Percentiles rank a stretch among this genome's conserved stretches.
These are phyloP conservation scores for Phytophthora macrochlamydospora DNA, from an alignment of 352 stramenopile species.

Conservation along the genomic window DNA sequence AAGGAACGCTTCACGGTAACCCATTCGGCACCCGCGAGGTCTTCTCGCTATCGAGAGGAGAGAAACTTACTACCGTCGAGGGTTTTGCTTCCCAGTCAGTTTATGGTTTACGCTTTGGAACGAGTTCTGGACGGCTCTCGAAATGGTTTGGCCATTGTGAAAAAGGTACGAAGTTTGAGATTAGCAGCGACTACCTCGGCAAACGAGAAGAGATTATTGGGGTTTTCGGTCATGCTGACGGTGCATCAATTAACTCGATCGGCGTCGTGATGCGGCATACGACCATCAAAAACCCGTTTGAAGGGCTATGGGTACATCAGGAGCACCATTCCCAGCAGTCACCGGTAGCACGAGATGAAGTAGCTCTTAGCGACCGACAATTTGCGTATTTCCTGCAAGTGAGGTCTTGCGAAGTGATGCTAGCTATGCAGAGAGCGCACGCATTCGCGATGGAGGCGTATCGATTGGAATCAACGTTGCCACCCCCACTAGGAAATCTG, in stretches of 20 bases:
- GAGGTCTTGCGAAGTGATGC: constrained; percentile 68
- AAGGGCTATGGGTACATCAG: constrained; percentile 73
- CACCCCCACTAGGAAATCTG: constrained; percentile 32
- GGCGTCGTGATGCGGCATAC: constrained; percentile 69
- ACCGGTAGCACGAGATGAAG: constrained; percentile 23
- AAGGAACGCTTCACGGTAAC: constrained; percentile 67
- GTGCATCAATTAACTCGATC: constrained; percentile 66
- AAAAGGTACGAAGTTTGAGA: constrained; percentile 69
- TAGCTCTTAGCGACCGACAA: constrained; percentile 62
- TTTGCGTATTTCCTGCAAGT: constrained; percentile 86
- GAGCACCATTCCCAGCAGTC: constrained; percentile 18
- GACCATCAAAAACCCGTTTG: constrained; percentile 77
- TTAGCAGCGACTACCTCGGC: constrained; percentile 52
- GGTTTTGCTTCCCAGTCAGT: constrained; percentile 78
- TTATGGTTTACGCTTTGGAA: constrained; percentile 69
- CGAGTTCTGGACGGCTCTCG: constrained; percentile 55
- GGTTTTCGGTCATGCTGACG: constrained; percentile 67
- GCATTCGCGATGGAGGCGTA: constrained; percentile 56
- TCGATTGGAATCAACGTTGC: constrained; percentile 39
- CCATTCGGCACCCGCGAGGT: constrained; percentile 70
- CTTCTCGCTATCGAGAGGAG: constrained; percentile 56
- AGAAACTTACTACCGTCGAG: constrained; percentile 69
- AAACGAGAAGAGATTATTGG: constrained; percentile 77
- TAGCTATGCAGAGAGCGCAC: constrained; percentile 66
- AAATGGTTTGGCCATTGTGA: constrained; percentile 83